These are phyloP conservation scores for Epichloe elymi DNA, from an alignment of 2,329 filamentous ascomycete species.

Conservation along the genomic window DNA sequence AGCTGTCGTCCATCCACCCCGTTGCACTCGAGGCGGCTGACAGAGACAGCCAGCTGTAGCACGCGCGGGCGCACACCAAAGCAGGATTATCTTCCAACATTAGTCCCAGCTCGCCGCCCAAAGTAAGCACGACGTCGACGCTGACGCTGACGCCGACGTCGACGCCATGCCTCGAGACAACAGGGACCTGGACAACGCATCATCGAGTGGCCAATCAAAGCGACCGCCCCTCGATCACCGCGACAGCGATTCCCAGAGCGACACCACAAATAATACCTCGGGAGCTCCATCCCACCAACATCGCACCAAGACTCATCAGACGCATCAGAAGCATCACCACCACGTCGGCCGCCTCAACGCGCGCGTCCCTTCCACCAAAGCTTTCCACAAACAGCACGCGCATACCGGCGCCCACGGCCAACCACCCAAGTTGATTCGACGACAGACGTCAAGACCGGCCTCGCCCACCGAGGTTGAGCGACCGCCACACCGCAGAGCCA, in stretches of 20 bases:
- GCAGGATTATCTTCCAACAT: not conserved
- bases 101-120: not conserved
- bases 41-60: not conserved
- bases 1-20: not conserved
- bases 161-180: conserved; percentile 29
- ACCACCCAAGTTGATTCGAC: conserved; percentile 28
- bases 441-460: conserved; percentile 29
- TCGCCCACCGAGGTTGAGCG: conserved; percentile 22
- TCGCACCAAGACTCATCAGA: conserved; percentile 19
- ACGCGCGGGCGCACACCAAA: not conserved
- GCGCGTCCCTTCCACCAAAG: conserved; percentile 39
- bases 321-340: conserved; percentile 19
- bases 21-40: not conserved
- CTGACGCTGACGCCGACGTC: not conserved
- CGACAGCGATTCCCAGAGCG: conserved; percentile 23
- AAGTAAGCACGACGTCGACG: not conserved
- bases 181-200: conserved; percentile 34
- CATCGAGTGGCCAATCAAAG: conserved; percentile 42
- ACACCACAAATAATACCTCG: conserved; percentile 13
- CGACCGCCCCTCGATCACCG: conserved; percentile 27
- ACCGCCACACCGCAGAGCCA: conserved; percentile 32
- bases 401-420: conserved; percentile 10
- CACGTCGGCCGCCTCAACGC: conserved; percentile 34
- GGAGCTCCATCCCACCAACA: conserved; percentile 14
- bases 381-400: conserved; percentile 28